Evolutionary conservation across 1,139 yeast genomes (phyloP).

Genomic region (Taphrina communis): DNA sequence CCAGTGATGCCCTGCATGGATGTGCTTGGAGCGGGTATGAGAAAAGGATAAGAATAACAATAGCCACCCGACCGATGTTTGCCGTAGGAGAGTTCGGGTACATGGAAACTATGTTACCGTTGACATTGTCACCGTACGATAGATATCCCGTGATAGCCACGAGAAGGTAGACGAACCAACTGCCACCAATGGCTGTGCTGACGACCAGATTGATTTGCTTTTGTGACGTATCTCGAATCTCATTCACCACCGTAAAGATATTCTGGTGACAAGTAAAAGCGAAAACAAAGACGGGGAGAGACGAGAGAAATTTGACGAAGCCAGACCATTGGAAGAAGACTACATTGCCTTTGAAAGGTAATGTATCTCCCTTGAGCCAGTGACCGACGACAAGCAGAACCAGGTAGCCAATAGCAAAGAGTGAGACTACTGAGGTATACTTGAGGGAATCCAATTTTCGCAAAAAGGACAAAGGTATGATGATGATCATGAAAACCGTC

Average conservation of each 20-base stretch:
- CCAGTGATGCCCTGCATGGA: constrained; percentile 85
- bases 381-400: constrained; percentile 74
- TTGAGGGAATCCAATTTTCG: constrained; percentile 81
- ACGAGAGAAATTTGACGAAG: constrained; percentile 67
- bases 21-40: constrained; percentile 92
- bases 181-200: constrained; percentile 61
- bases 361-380: constrained; percentile 60
- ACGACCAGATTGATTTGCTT: constrained; percentile 61
- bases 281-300: constrained; percentile 86
- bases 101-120: constrained; percentile 81
- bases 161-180: constrained; percentile 64
- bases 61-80: constrained; percentile 71
- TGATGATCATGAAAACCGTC: constrained; percentile 61
- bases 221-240: constrained; percentile 65
- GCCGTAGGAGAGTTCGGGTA: constrained; percentile 55
- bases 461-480: constrained; percentile 77
- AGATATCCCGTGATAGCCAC: constrained; percentile 87
- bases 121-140: constrained; percentile 77
- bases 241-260: constrained; percentile 79
- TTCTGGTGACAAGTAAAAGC: constrained; percentile 96
- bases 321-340: constrained; percentile 48
- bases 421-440: constrained; percentile 83
- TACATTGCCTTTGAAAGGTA: constrained; percentile 47
- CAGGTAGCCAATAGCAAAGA: constrained; percentile 78
- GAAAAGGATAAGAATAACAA: constrained; percentile 80